Evolutionary conservation across 257 asterid genomes (phyloP), one percentile per base, ranked within the genome.

Genomic region (Fraxinus anomala): DNA sequence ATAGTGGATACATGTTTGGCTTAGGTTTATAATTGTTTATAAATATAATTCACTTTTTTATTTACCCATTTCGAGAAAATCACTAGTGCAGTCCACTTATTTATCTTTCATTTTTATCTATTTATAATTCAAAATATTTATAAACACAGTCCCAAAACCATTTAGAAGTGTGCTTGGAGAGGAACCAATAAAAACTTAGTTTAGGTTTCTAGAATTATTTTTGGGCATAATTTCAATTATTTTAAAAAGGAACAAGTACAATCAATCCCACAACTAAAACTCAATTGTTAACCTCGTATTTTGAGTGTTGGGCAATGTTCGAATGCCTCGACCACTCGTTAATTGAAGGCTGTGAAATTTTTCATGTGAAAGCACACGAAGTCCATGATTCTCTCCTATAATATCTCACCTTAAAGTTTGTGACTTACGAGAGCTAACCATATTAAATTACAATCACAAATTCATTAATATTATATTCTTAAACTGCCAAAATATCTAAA

Each of bases 271-370:
- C 30, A 40, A 6, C 16, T 31, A 31, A 39, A 74, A 74, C 56
- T 59, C 17, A 17, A 80, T 24, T 69, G 16, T 76, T 63, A 59
- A 59, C 74, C 81, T 37, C 76, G 40, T 11, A 33, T 69, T 63
- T 19, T 12, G 54, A 12, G 40, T 67, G 75, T 71, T 71, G 80
- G 66, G n/a, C 44, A 51, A n/a, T 56, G 28, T 56, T 56, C 66
- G 30, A 56, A 21, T 0, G 26, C 26, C 12, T 56, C 66, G 1
- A 28, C 83, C 83, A 67, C 76, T 76, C 56, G 73, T 51, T 76
- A 67, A 68, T 2, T 19, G 13, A 56, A 56, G 74, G 76, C 74
- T 73, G 80, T 72, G 79, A 75, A 75, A 74, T 44, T 26, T 51
- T 74, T 80, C 73, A 0, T 73, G 49, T 21, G 77, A 74, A 54